phyloP scores from a whole-genome alignment of 2,329 filamentous ascomycete species.

The Arthrobotrys pseudoclavata region DNA sequence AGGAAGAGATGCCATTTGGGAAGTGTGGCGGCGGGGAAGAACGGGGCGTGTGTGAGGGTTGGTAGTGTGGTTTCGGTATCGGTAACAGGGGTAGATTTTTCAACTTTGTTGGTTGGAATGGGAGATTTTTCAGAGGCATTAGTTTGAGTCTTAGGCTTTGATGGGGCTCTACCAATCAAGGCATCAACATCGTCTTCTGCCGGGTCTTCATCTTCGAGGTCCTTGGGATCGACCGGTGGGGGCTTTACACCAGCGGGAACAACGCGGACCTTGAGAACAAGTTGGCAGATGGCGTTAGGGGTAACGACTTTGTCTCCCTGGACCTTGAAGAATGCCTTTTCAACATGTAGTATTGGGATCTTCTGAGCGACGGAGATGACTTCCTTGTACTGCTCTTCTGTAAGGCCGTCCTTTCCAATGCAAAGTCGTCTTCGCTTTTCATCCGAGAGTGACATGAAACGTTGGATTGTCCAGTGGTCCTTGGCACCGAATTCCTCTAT shows the following conservation, averaged over 20 bases:
- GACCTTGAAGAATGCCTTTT: slow-evolving; percentile 98
- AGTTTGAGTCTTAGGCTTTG: slow-evolving; percentile 72
- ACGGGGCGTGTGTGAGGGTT: slow-evolving; percentile 89
- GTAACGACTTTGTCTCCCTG: slow-evolving; percentile 93
- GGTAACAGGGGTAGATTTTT: slow-evolving; percentile 66
- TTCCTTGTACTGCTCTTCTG: slow-evolving; percentile 80
- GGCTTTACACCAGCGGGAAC: slow-evolving; percentile 85
- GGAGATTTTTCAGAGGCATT: slow-evolving; percentile 75
- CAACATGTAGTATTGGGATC: slow-evolving; percentile 84
- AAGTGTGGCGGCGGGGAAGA: slow-evolving; percentile 88
- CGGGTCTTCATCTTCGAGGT: slow-evolving; percentile 91
- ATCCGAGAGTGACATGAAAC: slow-evolving; percentile 88
- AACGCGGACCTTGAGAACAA: slow-evolving; percentile 94
- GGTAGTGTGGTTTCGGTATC: slow-evolving; percentile 73
- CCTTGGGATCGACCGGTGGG: slow-evolving; percentile 81
- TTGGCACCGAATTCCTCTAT: slow-evolving; percentile 80
- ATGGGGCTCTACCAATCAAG: slow-evolving; percentile 78
- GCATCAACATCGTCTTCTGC: slow-evolving; percentile 93
- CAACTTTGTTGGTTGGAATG: slow-evolving; percentile 71
- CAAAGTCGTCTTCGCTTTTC: slow-evolving; percentile 78
- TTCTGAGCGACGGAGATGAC: slow-evolving; percentile 84
- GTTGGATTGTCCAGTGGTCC: slow-evolving; percentile 82
- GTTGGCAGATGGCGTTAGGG: slow-evolving; percentile 89
- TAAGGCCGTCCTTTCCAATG: slow-evolving; percentile 78
- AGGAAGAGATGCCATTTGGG: slow-evolving; percentile 96